Percentiles rank a stretch among this genome's conserved stretches.
These are phyloP conservation scores for Plectosphaerella cucumerina DNA, from an alignment of 2,329 filamentous ascomycete species.

Conservation along the genomic window DNA sequence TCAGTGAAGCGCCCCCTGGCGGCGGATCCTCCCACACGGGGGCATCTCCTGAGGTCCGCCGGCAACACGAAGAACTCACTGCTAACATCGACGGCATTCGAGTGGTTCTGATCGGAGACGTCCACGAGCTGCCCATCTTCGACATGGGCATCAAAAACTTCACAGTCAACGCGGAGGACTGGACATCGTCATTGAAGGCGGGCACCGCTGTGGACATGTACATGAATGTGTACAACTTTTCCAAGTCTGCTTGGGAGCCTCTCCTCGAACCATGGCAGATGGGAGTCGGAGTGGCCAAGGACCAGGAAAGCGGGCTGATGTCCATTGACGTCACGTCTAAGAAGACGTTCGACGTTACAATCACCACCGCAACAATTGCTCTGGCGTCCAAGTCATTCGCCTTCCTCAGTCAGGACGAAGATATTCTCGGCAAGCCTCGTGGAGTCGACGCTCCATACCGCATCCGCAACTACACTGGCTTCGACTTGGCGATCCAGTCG, in stretches of 20 bases:
- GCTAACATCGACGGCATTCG: conserved; percentile 83
- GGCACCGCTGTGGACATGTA: conserved; percentile 92
- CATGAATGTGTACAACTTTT: conserved; percentile 97
- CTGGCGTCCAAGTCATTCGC: conserved; percentile 88
- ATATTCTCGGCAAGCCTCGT: conserved; percentile 88
- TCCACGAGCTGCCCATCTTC: conserved; percentile 91
- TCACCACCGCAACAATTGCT: conserved; percentile 92
- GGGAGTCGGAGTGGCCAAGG: conserved; percentile 82
- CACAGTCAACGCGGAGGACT: conserved; percentile 78
- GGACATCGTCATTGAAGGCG: conserved; percentile 82
- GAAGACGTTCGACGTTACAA: conserved; percentile 84
- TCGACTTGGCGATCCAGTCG: conserved; percentile 79
- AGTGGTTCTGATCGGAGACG: conserved; percentile 88
- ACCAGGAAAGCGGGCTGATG: conserved; percentile 69
- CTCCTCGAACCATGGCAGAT: conserved; percentile 94
- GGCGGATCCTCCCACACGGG: neutral
- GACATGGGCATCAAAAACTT: conserved; percentile 94
- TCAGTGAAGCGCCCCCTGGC: neutral
- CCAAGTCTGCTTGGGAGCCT: conserved; percentile 97
- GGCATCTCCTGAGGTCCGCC: conserved; percentile 14
- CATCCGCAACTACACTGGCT: conserved; percentile 93
- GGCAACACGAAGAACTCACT: conserved; percentile 70
- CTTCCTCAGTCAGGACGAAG: conserved; percentile 82
- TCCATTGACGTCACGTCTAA: conserved; percentile 84
- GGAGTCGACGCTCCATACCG: conserved; percentile 89